Conservation (phyloP, 2,329 filamentous ascomycete species). For the Fusarium setosum region DNA sequence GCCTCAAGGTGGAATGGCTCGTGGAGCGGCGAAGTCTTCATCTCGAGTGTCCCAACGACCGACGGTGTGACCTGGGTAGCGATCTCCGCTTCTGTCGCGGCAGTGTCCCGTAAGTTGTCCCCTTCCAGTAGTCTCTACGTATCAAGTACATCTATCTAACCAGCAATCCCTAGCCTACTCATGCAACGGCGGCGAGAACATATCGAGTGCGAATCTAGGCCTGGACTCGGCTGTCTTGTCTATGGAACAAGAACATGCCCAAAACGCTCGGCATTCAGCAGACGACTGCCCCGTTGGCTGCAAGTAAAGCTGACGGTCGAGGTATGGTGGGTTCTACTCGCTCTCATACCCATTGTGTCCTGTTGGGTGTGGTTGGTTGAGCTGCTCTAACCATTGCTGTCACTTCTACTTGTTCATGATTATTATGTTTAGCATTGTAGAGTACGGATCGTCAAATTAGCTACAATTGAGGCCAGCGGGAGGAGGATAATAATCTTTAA, state of each 20-base stretch:
- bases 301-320: conserved; percentile 57
- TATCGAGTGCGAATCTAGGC: conserved; percentile 68
- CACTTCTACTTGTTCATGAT: background rate
- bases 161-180: conserved; percentile 55
- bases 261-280: conserved; percentile 59
- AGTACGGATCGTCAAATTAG: background rate
- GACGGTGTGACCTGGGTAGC: conserved; percentile 67
- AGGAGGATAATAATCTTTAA: background rate
- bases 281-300: conserved; percentile 57
- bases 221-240: conserved; percentile 67
- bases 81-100: conserved; percentile 71
- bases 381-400: conserved; percentile 18
- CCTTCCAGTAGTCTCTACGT: too few species aligned
- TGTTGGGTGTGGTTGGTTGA: conserved; percentile 52
- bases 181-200: conserved; percentile 71
- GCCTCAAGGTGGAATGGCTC: conserved; percentile 76
- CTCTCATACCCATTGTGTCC: conserved; percentile 52
- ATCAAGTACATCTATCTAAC: background rate
- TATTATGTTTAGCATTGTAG: background rate
- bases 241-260: conserved; percentile 61
- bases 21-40: conserved; percentile 71
- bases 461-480: background rate
- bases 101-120: conserved; percentile 67
- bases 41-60: conserved; percentile 72
- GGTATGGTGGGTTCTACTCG: conserved; percentile 61